phyloP scores from a whole-genome alignment of 768 basidiomycete species.

The Paxillus involutus region DNA sequence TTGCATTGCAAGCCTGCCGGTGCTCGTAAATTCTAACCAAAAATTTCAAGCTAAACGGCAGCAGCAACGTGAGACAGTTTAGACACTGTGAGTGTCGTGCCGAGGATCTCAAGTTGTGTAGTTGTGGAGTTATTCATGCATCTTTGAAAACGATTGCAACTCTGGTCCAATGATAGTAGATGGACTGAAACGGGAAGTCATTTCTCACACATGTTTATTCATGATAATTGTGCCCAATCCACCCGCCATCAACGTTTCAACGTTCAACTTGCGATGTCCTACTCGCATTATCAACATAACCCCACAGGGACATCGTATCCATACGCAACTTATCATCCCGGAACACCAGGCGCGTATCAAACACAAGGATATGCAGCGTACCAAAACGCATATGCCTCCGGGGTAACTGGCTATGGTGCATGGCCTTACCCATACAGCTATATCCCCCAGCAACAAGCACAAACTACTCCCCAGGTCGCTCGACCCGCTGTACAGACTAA shows the following conservation, averaged over 20 bases:
- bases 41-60: too few species aligned
- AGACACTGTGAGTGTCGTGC: too few species aligned
- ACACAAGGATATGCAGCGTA: conserved; percentile 51
- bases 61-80: too few species aligned
- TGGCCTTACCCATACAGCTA: conserved; percentile 75
- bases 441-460: conserved; percentile 40
- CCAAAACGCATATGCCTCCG: conserved; percentile 52
- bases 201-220: neutral
- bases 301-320: conserved; percentile 59
- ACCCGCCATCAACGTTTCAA: too few species aligned
- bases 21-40: too few species aligned
- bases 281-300: conserved; percentile 35
- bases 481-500: conserved; percentile 28
- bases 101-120: too few species aligned
- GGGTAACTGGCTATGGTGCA: conserved; percentile 64
- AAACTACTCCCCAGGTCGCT: conserved; percentile 24
- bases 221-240: too few species aligned
- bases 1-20: too few species aligned
- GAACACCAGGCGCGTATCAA: conserved; percentile 44
- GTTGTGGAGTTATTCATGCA: too few species aligned
- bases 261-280: conserved; percentile 24
- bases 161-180: too few species aligned
- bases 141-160: too few species aligned
- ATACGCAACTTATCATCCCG: conserved; percentile 61
- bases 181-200: neutral